Base-by-base conservation (phyloP, 768 basidiomycete species). In the Mycena belliarum region DNA sequence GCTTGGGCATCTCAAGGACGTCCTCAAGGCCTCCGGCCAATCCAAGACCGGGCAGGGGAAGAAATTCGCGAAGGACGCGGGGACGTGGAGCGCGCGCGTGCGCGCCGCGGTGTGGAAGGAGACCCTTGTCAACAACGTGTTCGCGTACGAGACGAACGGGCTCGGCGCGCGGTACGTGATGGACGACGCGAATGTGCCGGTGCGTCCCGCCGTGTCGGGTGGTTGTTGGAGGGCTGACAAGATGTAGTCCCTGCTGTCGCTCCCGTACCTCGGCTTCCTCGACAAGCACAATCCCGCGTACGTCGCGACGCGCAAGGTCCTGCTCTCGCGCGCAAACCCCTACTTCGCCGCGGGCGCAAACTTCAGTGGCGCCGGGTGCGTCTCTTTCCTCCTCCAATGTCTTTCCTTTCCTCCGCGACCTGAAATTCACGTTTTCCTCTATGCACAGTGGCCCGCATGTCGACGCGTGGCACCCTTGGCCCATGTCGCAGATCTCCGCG, bases 151-250 rank as follows among this genome's bases (percentile, higher is more conserved):
- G 69, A 84, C 82, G 0, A 89, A 92, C 65, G 90, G 88, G 9
- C 79, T 87, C 48, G 87, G 89, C 32, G 81, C 84, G 11, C 75
- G 83, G 55, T 89, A 90, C 69, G 82, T 90, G 20, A 91, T 91
- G 90, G 90, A 91, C 63, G 90, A 92, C 63, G 90, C 90, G 7
- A 92, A 92, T 62, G 90, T 92, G 41, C 90, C 90, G 6, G 88
- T 89, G 69, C 64, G 85, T 69, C 5, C n/a, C n/a, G n/a, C n/a
- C n/a, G n/a, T n/a, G n/a, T n/a, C n/a, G n/a, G n/a, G n/a, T n/a
- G n/a, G n/a, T n/a, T n/a, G n/a, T n/a, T n/a, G n/a, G n/a, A n/a
- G n/a, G n/a, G n/a, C n/a, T n/a, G n/a, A n/a, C n/a, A n/a, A n/a
- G n/a, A n/a, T n/a, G n/a, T n/a, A 91, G 88, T 89, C 89, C 0